Evolutionary conservation across 139 green algal species (phyloP), one percentile per base, ranked within the genome.

Genomic region (Monoraphidium neglectum): DNA sequence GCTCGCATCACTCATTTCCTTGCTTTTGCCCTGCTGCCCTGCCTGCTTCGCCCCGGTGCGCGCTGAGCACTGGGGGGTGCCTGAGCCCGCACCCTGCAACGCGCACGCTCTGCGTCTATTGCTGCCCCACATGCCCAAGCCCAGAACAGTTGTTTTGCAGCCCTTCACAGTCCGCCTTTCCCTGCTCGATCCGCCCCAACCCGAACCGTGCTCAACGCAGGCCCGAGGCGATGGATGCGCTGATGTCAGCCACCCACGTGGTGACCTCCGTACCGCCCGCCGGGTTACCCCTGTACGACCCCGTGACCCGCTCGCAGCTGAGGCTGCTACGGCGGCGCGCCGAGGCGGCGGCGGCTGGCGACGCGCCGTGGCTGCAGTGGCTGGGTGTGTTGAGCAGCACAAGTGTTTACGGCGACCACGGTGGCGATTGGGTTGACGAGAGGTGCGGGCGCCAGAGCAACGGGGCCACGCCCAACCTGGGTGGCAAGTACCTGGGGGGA

Each of bases 341-440:
- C 18, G 40, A 33, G 12, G 79, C 77, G 33, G 40, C 80, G 54
- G 36, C 66, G 4, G 77, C 72, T 21, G 21, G 62, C 28, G 35
- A 69, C 30, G 62, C 36, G 28, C 28, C 23, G 23, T 26, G 5
- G 33, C 62, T n/a, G 62, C 15, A 28, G 13, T 43, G 16, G n/a
- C 5, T 69, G 33, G 62, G 33, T 43, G 62, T 43, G n/a, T 5
- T 43, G 5, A 30, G 16, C 35, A 23, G 8, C n/a, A 28, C 78
- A 83, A 80, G 78, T 35, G 91, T 95, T 43, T 95, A 95, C 64
- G 90, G 91, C 4, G 89, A 93, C 54, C 83, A 82, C 32, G 47
- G 80, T 1, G 89, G 91, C n/a, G 78, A 80, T 2, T 93, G 78
- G 86, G 91, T 95, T 12, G 82, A 93, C 68, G 91, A 95, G 68